A percentile compares a stretch with the other conserved stretches of the same genome.
These are phyloP conservation scores for Trichoderma sp. DNA, from an alignment of 2,329 filamentous ascomycete species.

Conservation along the genomic window DNA sequence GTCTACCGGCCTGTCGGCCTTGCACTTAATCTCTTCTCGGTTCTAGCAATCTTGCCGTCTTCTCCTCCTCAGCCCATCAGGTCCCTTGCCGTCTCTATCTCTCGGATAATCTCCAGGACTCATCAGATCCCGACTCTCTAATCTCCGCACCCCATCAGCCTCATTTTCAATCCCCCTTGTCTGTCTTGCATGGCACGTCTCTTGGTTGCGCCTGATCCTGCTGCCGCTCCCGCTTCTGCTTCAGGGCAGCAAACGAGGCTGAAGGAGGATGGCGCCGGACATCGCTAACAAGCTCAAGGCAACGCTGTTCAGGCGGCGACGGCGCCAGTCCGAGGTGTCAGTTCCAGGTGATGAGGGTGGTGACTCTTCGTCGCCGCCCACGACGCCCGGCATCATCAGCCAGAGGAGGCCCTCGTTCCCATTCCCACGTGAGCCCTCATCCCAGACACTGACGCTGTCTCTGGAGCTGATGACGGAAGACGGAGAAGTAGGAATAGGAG, in stretches of 20 bases:
- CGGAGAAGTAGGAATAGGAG: conserved; percentile 8
- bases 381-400: background rate
- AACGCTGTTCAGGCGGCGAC: conserved; percentile 20
- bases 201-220: background rate
- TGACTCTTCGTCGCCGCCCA: background rate
- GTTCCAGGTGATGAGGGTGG: background rate
- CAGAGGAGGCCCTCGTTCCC: conserved; percentile 6
- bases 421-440: conserved; percentile 16
- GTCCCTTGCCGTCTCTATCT: background rate
- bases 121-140: conserved; percentile 11
- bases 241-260: conserved; percentile 16
- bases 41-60: background rate
- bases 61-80: background rate
- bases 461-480: conserved; percentile 8
- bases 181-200: conserved; percentile 12
- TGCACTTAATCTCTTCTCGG: background rate
- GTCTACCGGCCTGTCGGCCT: background rate
- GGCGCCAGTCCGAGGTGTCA: conserved; percentile 7
- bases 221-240: conserved; percentile 1
- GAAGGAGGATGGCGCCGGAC: conserved; percentile 16
- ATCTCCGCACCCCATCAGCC: conserved; percentile 12
- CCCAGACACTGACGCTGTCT: conserved; percentile 11
- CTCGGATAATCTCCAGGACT: conserved; percentile 7
- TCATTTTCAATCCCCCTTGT: conserved; percentile 10
- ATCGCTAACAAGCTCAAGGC: conserved; percentile 18